These are phyloP conservation scores for Backusella sp. DNA, from an alignment of 192 early-diverging fungal genomes.

Conservation along the genomic window DNA sequence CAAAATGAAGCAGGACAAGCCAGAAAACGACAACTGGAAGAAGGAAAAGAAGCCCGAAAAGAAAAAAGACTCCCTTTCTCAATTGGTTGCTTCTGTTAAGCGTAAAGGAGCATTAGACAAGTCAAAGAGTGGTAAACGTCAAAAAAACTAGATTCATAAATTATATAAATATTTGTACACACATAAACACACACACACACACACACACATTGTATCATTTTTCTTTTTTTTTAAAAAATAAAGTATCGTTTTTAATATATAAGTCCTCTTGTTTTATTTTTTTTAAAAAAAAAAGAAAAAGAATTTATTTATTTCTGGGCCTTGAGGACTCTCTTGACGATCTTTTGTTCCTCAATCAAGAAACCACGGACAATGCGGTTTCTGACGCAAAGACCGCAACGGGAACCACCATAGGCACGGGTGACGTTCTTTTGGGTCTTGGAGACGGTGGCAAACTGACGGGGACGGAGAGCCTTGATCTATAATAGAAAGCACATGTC, in stretches of 20 bases:
- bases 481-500: not conserved
- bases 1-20: slow-evolving; percentile 35
- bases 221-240: not conserved
- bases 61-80: slow-evolving; percentile 48
- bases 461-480: slow-evolving; percentile 79
- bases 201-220: not conserved
- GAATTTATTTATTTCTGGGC: slow-evolving; percentile 37
- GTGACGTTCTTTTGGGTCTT: slow-evolving; percentile 91
- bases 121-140: slow-evolving; percentile 25
- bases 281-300: not conserved
- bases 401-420: slow-evolving; percentile 97
- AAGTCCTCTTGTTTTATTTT: not conserved
- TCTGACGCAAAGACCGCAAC: slow-evolving; percentile 79
- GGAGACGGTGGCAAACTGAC: slow-evolving; percentile 86
- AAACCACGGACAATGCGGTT: slow-evolving; percentile 96
- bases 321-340: slow-evolving; percentile 99
- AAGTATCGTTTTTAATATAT: too few relatives aligned
- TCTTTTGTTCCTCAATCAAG: slow-evolving; percentile 99
- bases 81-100: slow-evolving; percentile 60
- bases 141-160: slow-evolving; percentile 17
- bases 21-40: slow-evolving; percentile 26
- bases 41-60: slow-evolving; percentile 18
- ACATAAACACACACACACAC: not conserved
- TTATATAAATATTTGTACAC: not conserved
- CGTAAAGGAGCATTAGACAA: slow-evolving; percentile 58